Evolutionary conservation across 257 asterid genomes (phyloP), one percentile per base, ranked within the genome.

Genomic region (Mentha longifolia): DNA sequence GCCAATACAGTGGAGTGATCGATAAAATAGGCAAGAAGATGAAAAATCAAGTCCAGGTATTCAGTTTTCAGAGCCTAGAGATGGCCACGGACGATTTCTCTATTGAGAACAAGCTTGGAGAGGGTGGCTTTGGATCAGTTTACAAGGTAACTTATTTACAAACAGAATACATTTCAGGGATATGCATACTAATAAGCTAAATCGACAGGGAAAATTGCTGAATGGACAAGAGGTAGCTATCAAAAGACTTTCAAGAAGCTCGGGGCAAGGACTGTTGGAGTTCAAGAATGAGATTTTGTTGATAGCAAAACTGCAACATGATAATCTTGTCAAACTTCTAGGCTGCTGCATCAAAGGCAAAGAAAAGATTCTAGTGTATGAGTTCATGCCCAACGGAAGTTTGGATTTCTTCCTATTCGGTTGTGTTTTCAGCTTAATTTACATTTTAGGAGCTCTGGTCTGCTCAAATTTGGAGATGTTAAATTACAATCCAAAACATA

Each of bases 301-400:
- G 51, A 73, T 73, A 55, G 77, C 71, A 14, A 73, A 73, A 43
- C 71, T 73, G 39, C 72, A 65, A 73, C 73, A 73, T 20, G 35
- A 47, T 3, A 73, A 73, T 45, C 77, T 73, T 65, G 73, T 73
- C 39, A 65, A 51, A 46, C 59, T 73, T 55, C 12, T 73, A 17
- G 77, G 77, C 30, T 73, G 72, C 39, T 73, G 72, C 59, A 31
- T 65, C 30, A 28, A 65, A 45, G 51, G 67, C 51, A 43, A 65
- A 55, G 77, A 73, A 31, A 73, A 62, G 65, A 73, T 73, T 64
- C 50, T 65, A 68, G 64, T 73, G 15, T 76, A 81, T 5, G 85
- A 81, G 63, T 81, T 65, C 71, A 66, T 77, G 85, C 66, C 75
- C 46, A 81, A 81, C 51, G 72, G 72, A 74, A 77, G 82, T 57